Base-by-base conservation (phyloP, 768 basidiomycete genomes). In the Suillus subalutaceus region DNA sequence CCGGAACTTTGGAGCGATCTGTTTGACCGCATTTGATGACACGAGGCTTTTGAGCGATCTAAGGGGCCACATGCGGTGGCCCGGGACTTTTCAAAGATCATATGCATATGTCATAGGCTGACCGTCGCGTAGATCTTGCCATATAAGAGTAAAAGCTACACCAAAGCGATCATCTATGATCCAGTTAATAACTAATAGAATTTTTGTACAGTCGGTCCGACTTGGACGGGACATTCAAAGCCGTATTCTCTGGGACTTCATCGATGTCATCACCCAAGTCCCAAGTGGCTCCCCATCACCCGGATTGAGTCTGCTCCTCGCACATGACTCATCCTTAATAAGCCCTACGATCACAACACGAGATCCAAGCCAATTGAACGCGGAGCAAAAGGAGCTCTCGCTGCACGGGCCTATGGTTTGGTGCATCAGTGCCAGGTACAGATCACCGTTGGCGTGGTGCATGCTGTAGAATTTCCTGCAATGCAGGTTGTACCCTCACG, bases 331-430 rank as follows among this genome's bases (percentile, higher is more conserved):
- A 30, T 64, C 63, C 18, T 63, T 55, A 4, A 44, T 16, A 12
- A 66, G 63, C 6, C 63, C 66, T 8, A 18, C 43, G 30, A 64
- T 59, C 2, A 20, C 30, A 12, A 60, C 43, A 35, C 26, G 16
- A 20, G 46, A 57, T 4, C 66, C 66, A 26, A 63, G 62, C 65
- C 62, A 64, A n/a, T 66, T 56, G 10, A 2, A 66, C 66, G 16
- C 52, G 61, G 20, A 66, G 61, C 1, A 66, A 12, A 1, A 9
- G 10, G 10, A 12, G 26, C 3, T 50, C 41, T n/a, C 3, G 6
- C 16, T 10, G 23, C 12, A 5, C 6, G 12, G 2, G 12, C 23
- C 40, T 35, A 35, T 35, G 6, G 35, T 35, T 35, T 35, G 35
- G 6, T 26, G 6, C 26, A 32, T 37, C 2, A 30, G 2, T 5